Percentiles rank a stretch among this genome's conserved stretches.
Evolutionary conservation across 257 asterid species (phyloP).

Genomic region (Thymus quinquecostatus): DNA sequence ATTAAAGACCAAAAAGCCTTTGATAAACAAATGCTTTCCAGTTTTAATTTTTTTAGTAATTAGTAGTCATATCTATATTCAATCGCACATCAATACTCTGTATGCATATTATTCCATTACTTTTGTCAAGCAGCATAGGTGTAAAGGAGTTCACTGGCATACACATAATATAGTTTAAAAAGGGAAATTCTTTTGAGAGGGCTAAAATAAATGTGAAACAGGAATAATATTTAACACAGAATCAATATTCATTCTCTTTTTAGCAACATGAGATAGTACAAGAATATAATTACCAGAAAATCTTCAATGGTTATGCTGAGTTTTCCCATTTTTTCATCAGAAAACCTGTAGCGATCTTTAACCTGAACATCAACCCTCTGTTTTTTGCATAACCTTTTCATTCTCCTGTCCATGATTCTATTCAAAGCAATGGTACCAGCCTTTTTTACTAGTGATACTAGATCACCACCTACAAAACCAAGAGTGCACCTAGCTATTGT

Average conservation of each 20-base stretch:
- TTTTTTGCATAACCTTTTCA: neutral
- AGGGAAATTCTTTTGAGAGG: neutral
- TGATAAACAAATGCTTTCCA: neutral
- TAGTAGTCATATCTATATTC: too few species aligned
- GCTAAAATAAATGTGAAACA: neutral
- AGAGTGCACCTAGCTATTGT: constrained; percentile 58
- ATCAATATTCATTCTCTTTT: neutral
- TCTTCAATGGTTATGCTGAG: neutral
- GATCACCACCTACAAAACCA: neutral
- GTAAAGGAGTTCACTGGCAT: neutral
- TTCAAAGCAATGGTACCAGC: neutral
- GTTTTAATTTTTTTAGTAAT: neutral
- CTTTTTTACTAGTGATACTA: neutral
- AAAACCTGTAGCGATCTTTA: neutral
- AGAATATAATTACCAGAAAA: neutral
- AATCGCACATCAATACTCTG: neutral
- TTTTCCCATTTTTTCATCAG: neutral
- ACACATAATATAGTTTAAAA: neutral
- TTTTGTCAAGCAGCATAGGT: neutral
- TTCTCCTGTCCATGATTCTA: constrained; percentile 8
- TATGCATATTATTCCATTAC: neutral
- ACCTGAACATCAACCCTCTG: neutral
- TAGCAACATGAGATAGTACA: neutral
- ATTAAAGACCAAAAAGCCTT: too few species aligned
- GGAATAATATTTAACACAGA: neutral